Base-by-base conservation (phyloP, 495 filamentous ascomycete genomes). In the Hyaloscypha finlandica region DNA sequence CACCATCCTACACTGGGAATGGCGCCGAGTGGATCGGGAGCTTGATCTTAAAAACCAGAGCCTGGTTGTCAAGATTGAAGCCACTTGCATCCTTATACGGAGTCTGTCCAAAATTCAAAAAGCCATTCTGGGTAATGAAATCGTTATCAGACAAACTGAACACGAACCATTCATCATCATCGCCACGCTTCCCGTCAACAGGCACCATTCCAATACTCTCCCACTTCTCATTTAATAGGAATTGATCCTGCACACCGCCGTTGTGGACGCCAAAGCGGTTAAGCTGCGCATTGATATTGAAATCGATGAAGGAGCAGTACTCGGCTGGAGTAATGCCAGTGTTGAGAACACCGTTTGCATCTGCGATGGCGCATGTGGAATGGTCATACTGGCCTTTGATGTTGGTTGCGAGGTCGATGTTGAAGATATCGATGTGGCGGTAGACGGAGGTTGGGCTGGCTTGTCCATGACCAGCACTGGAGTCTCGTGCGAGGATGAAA, bases 201-300 rank as follows among this genome's bases (percentile, higher is more conserved):
- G 90, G 89, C 6, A 89, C 81, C 56, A 92, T 72, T 9, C 86
- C 84, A 31, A 95, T 72, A 39, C 83, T 82, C 80, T 95, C 91
- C 92, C 91, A 95, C 74, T 94, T 95, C 81, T 94, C 91, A 74
- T 94, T 91, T 70, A 92, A 74, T 31, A 92, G 74, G 2, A 72
- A 67, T 9, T 69, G 64, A 72, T 89, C 83, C 70, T 85, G 81
- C 1, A 73, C 74, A 0, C 85, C 87, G 2, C 90, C 89, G 69
- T 93, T 92, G 68, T 90, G 88, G 12, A 92, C 70, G 0, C 85
- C 84, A 71, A 93, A 94, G 52, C 85, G 84, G 48, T 80, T 83
- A 30, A 94, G 79, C 78, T 94, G 81, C 14, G 77, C 68, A 63
- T 91, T 88, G 55, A 89, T 78, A 76, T 94, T 95, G 70, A 84